These are phyloP conservation scores for Lumnitzera racemosa DNA, from an alignment of 345 rosid species.

Conservation along the genomic window DNA sequence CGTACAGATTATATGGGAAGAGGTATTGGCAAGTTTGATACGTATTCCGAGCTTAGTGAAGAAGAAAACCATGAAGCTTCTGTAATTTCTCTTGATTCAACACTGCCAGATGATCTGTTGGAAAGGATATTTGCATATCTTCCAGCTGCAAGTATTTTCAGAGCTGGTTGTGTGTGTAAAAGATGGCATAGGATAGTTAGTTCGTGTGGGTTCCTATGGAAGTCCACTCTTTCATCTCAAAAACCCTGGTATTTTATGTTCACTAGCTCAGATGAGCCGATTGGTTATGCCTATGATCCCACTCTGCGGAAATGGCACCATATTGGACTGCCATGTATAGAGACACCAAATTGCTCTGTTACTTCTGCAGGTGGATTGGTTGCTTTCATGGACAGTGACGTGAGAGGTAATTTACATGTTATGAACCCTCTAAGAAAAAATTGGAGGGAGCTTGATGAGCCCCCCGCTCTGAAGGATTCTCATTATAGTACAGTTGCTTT, in stretches of 20 bases:
- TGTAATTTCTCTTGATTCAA: slow-evolving; percentile 51
- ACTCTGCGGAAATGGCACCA: slow-evolving; percentile 58
- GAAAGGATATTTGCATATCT: slow-evolving; percentile 72
- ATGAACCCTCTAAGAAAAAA: slow-evolving; percentile 63
- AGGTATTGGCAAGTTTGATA: slow-evolving; percentile 29
- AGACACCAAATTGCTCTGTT: slow-evolving; percentile 47
- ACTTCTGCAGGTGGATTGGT: slow-evolving; percentile 82
- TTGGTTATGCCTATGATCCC: slow-evolving; percentile 78
- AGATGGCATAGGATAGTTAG: slow-evolving; percentile 74
- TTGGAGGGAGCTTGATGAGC: slow-evolving; percentile 39
- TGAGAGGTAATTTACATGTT: slow-evolving; percentile 47
- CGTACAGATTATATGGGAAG: slow-evolving; percentile 32
- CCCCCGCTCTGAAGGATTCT: slow-evolving; percentile 41
- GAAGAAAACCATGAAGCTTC: slow-evolving; percentile 41
- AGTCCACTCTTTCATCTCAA: slow-evolving; percentile 34
- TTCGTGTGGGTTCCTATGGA: slow-evolving; percentile 56
- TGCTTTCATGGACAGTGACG: slow-evolving; percentile 64
- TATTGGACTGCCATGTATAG: slow-evolving; percentile 59
- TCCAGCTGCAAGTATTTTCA: slow-evolving; percentile 67
- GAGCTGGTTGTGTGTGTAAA: slow-evolving; percentile 74
- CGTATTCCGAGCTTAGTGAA: slow-evolving; percentile 44
- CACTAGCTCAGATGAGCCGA: slow-evolving; percentile 64
- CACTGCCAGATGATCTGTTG: slow-evolving; percentile 68
- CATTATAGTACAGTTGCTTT: slow-evolving; percentile 65
- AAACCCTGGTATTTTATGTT: slow-evolving; percentile 94